Evolutionary conservation across 371 early-diverging fungal genomes (phyloP), one percentile per base, ranked within the genome.

Genomic region (Circinella umbellata): DNA sequence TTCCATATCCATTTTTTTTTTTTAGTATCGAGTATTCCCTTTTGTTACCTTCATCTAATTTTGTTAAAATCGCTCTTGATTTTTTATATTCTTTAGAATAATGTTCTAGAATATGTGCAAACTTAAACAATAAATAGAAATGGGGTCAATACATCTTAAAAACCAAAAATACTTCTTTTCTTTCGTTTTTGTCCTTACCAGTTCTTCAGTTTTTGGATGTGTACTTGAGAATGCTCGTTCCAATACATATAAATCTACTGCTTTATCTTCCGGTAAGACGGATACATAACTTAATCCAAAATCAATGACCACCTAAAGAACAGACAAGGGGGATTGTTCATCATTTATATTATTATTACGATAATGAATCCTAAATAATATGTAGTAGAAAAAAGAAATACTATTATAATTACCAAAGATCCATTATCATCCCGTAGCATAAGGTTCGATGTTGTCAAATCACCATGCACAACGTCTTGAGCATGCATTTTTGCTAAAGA

Each of bases 191-290:
- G 4, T 39, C 39, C 73, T 72, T 87, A 94, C 94, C 88, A 94
- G 69, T 47, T 74, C 66, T 68, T 92, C 91, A 8, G 93, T 88
- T 37, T 92, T 83, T 3, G 93, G 96, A 79, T 98, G 97, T 9
- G 96, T 95, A 78, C 98, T 96, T 7, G 84, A 70, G 72, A 99
- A 90, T 1, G 99, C 95, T 46, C 96, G 90, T 80, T 99, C 99
- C 42, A 99, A 91, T 6, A 99, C 98, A 83, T 99, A 99, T 39
- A 99, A 85, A 86, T 99, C 99, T 1, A 99, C 99, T 18, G 98
- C 99, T 81, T 98, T 99, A 81, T 99, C 99, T 77, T 99, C 99
- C n/a, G 82, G 78, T 74, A 96, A 83, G 4, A 75, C 73, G 13
- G 97, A 95, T 35, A 90, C 84, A 73, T 89, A 95, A 70, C 96